Evolutionary conservation across 2,329 filamentous ascomycete genomes (phyloP).

Genomic region (Fusarium torreyae): DNA sequence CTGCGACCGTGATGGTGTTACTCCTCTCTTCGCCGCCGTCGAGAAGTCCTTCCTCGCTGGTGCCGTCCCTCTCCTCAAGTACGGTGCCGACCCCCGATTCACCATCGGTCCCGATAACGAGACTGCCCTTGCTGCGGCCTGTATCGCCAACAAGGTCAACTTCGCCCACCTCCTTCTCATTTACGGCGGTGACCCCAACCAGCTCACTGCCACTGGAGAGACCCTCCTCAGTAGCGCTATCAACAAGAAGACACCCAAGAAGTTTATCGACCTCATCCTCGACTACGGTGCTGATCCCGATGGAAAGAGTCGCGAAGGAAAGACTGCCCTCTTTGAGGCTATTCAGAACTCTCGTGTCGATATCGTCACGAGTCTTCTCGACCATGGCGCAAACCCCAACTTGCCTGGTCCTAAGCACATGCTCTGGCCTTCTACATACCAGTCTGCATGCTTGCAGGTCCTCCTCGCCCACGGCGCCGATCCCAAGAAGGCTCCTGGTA

Average conservation of each 20-base stretch:
- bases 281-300: constrained; percentile 73
- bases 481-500: constrained; percentile 70
- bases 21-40: constrained; percentile 66
- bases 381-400: constrained; percentile 76
- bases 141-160: constrained; percentile 67
- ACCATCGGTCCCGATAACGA: constrained; percentile 66
- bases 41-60: constrained; percentile 70
- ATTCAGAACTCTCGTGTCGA: constrained; percentile 71
- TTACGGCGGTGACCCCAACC: constrained; percentile 72
- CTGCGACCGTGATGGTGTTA: constrained; percentile 63
- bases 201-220: constrained; percentile 68
- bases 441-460: constrained; percentile 70
- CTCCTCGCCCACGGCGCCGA: constrained; percentile 73
- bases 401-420: constrained; percentile 78
- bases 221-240: constrained; percentile 74
- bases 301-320: constrained; percentile 72
- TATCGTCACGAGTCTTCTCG: constrained; percentile 64
- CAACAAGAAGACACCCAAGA: constrained; percentile 69
- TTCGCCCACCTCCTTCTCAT: constrained; percentile 73
- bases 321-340: constrained; percentile 74
- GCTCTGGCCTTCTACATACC: constrained; percentile 75
- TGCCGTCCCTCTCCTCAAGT: constrained; percentile 73
- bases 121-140: constrained; percentile 68
- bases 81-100: constrained; percentile 73
- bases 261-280: constrained; percentile 72